Evolutionary conservation across 2,329 filamentous ascomycete species (phyloP).

Genomic region (Eurotiales sp.): DNA sequence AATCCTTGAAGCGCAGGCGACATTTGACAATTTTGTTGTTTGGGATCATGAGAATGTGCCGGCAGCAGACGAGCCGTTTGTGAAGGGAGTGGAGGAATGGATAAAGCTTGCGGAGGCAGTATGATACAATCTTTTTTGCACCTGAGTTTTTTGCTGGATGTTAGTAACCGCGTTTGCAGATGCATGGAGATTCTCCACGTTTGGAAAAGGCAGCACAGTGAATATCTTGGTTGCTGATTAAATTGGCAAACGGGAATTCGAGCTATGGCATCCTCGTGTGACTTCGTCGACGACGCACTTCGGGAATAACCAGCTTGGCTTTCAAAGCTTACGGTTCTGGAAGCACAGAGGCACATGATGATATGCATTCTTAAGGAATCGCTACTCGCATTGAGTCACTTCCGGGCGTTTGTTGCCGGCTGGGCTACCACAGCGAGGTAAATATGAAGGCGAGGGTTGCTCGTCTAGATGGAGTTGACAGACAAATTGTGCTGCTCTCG

Average conservation of each 20-base stretch:
- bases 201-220: not conserved
- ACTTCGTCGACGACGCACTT: too few species aligned
- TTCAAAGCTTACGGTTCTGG: too few species aligned
- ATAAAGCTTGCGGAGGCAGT: conserved; percentile 67
- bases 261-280: not conserved
- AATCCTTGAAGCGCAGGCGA: conserved; percentile 59
- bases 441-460: too few species aligned
- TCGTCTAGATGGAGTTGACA: too few species aligned
- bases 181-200: not conserved
- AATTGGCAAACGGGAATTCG: not conserved
- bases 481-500: too few species aligned
- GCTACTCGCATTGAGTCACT: too few species aligned
- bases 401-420: too few species aligned
- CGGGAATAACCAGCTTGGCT: too few species aligned
- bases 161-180: conserved; percentile 2
- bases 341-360: too few species aligned
- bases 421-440: too few species aligned
- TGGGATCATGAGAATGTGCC: conserved; percentile 75
- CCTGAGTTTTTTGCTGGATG: not conserved
- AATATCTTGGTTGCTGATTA: too few species aligned
- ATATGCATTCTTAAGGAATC: too few species aligned
- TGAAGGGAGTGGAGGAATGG: conserved; percentile 78
- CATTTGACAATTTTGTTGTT: conserved; percentile 72
- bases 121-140: conserved; percentile 27
- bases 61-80: conserved; percentile 65